Evolutionary conservation across 75 land plant genomes (phyloP).

Genomic region (Selaginella moellendorffii): DNA sequence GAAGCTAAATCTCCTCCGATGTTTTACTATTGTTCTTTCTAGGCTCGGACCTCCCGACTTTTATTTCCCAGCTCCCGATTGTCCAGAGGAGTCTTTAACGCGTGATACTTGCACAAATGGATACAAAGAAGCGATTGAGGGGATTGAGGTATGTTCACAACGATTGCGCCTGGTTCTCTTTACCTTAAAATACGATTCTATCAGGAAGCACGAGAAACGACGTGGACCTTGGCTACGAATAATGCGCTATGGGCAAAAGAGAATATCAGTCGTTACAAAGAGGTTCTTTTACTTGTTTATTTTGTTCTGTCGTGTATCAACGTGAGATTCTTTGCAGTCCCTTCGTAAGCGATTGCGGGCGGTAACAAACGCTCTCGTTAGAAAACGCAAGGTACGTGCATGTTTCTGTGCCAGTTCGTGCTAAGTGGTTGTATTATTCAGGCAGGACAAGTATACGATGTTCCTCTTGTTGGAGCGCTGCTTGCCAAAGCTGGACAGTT

Average conservation of each 20-base stretch:
- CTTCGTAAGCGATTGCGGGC: slow-evolving; percentile 68
- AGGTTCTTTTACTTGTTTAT: slow-evolving; percentile 30
- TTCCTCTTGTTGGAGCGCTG: slow-evolving; percentile 65
- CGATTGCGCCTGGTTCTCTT: not conserved
- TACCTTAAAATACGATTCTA: not conserved
- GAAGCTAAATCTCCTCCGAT: not conserved
- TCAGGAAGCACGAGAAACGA: slow-evolving; percentile 66
- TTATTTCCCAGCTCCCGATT: slow-evolving; percentile 68
- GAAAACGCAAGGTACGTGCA: slow-evolving; percentile 73
- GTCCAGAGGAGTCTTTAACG: slow-evolving; percentile 76
- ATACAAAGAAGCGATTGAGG: slow-evolving; percentile 83
- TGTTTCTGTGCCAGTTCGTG: not conserved
- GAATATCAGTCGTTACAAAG: slow-evolving; percentile 52
- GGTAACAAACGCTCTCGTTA: slow-evolving; percentile 81
- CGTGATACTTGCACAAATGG: slow-evolving; percentile 65
- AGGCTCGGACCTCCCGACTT: slow-evolving; percentile 90
- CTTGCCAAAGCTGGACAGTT: slow-evolving; percentile 60
- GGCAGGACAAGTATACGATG: slow-evolving; percentile 97
- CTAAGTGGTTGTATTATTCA: slow-evolving; percentile 10
- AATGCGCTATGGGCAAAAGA: slow-evolving; percentile 29
- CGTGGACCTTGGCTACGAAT: slow-evolving; percentile 19
- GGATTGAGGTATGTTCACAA: slow-evolving; percentile 56
- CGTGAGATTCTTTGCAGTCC: slow-evolving; percentile 34
- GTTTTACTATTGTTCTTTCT: not conserved
- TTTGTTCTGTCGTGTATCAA: not conserved